Base-by-base conservation (phyloP, 1,139 yeast genomes). In the Kluyveromyces sp. region DNA sequence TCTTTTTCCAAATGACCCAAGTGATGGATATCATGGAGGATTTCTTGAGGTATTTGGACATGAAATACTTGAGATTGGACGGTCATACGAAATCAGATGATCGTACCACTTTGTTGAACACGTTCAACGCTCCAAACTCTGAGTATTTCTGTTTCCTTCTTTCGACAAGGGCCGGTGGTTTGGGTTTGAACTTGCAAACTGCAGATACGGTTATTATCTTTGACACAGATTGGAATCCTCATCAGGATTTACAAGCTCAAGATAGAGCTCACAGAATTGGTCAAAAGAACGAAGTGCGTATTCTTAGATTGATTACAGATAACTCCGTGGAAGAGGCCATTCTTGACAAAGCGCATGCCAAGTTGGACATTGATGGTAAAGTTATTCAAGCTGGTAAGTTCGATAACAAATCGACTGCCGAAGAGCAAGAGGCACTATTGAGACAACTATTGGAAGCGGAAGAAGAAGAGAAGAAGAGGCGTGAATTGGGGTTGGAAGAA, bases 151-250 rank as follows among this genome's bases (percentile, higher is more conserved):
- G 89, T 55, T 85, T 86, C 67, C 71, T 86, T 52, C 69, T 86
- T 48, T 83, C 94, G 1, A 86, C 95, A 0, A 79, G 95, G 71
- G 95, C 95, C 45, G 95, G 95, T 73, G 95, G 95, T 50, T 74
- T 85, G 55, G 95, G 95, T 57, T 75, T 86, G 57, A 86, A 86
- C 61, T 75, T 84, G 55, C 95, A 86, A 66, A 81, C 94, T 8
- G 95, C 95, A 4, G 95, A 86, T 67, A 85, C 95, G 0, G 95
- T 86, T 42, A 82, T 86, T 54, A 85, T 86, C 50, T 85, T 85
- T 59, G 95, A 86, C 63, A 83, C 94, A 4, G 95, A 86, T 72
- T 85, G 94, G 92, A 86, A 86, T 63, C 95, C 95, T 3, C 95
- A 86, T 69, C 95, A 86, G 65, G 95, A 86, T 77, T 75, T 86